Evolutionary conservation across 257 asterid species (phyloP).

Genomic region (Lycium ferocissimum): DNA sequence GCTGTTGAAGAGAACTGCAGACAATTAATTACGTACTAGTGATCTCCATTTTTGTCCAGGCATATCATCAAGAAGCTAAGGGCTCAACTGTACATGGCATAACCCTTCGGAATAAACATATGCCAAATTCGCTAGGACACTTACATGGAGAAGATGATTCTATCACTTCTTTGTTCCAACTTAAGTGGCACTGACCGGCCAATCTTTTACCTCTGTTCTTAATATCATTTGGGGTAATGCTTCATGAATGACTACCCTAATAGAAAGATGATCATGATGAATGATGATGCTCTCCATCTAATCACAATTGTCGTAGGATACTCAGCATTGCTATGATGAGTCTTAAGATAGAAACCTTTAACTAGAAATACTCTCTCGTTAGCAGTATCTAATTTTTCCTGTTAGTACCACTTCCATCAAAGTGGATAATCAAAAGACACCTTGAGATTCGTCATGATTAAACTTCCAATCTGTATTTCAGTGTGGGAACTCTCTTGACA

Average conservation of each 20-base stretch:
- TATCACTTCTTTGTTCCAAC: background rate
- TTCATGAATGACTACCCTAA: background rate
- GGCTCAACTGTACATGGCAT: background rate
- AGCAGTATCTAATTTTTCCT: background rate
- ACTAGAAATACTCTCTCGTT: slow-evolving; percentile 11
- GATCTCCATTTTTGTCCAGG: slow-evolving; percentile 18
- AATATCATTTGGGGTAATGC: background rate
- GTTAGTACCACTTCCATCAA: slow-evolving; percentile 21
- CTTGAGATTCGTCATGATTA: slow-evolving; percentile 17
- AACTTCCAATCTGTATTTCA: slow-evolving; percentile 6
- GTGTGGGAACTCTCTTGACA: slow-evolving; percentile 3
- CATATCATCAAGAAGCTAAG: background rate
- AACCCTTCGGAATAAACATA: background rate
- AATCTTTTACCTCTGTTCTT: background rate
- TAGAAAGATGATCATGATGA: background rate
- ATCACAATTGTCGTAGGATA: slow-evolving; percentile 8
- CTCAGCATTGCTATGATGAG: slow-evolving; percentile 7
- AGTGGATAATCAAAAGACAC: slow-evolving; percentile 16
- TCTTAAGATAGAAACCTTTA: slow-evolving; percentile 2
- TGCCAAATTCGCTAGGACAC: background rate
- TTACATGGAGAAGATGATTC: slow-evolving; percentile 20
- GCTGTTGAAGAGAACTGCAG: slow-evolving; percentile 6
- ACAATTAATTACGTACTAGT: background rate
- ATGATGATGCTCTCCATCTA: slow-evolving; percentile 8
- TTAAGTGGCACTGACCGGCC: background rate